Percentiles rank a stretch among this genome's conserved stretches.
phyloP scores from a whole-genome alignment of 139 green algal genomes.

The Chlorella sp. region DNA sequence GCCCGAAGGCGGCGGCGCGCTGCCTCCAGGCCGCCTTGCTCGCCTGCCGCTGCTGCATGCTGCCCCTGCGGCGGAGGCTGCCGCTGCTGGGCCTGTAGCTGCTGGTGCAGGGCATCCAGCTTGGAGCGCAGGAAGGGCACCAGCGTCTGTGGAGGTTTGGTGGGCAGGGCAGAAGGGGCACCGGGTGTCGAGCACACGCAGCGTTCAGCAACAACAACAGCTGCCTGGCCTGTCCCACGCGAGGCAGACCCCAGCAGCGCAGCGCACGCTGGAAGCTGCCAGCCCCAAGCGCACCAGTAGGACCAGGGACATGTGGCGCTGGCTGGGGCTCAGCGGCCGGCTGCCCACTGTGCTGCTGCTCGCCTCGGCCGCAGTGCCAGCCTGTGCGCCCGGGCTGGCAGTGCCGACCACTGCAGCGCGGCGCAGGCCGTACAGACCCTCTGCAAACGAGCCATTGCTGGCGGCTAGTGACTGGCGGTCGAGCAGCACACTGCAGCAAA shows the following conservation, averaged over 20 bases:
- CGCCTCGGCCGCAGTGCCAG: neutral
- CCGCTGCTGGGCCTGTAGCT: constrained; percentile 8
- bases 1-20: neutral
- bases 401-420: constrained; percentile 13
- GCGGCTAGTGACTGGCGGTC: constrained; percentile 67
- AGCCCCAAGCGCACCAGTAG: constrained; percentile 44
- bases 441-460: constrained; percentile 74
- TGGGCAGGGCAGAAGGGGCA: neutral
- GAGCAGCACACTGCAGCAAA: constrained; percentile 51
- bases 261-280: neutral
- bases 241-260: neutral
- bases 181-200: neutral
- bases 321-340: neutral
- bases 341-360: neutral
- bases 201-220: neutral
- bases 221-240: neutral
- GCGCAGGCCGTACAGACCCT: constrained; percentile 82
- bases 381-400: neutral
- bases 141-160: constrained; percentile 52
- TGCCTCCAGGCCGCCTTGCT: neutral
- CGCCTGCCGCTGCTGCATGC: neutral
- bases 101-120: constrained; percentile 58
- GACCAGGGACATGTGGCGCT: constrained; percentile 39
- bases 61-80: neutral
- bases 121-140: constrained; percentile 78